Percentiles rank a stretch among this genome's conserved stretches.
Evolutionary conservation across 345 rosid species (phyloP).

Genomic region (Salix viminalis): DNA sequence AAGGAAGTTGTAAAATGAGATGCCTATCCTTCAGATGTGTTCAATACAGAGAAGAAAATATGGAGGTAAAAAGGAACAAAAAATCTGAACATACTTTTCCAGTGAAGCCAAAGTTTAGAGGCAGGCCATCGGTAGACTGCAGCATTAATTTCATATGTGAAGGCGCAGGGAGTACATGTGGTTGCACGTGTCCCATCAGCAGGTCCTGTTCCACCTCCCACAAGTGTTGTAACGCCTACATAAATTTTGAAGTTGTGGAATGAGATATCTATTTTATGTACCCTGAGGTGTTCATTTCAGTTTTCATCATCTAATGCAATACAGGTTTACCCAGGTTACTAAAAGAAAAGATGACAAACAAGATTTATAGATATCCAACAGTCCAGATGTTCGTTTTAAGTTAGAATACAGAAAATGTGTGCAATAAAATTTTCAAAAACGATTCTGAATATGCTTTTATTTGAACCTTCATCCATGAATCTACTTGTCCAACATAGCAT

Average conservation of each 20-base stretch:
- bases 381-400: background rate
- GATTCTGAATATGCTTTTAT: background rate
- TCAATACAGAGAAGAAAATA: background rate
- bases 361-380: background rate
- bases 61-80: background rate
- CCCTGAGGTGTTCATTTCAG: background rate
- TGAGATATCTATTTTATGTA: conserved; percentile 3
- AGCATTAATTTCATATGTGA: conserved; percentile 86
- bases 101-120: conserved; percentile 94
- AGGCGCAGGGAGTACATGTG: conserved; percentile 87
- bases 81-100: conserved; percentile 64
- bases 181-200: conserved; percentile 96
- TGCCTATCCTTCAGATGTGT: background rate
- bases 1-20: background rate
- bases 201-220: conserved; percentile 99
- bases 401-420: background rate
- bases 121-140: conserved; percentile 89
- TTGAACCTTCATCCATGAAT: background rate
- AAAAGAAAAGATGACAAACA: background rate
- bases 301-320: background rate
- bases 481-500: background rate
- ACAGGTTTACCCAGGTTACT: background rate
- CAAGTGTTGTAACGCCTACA: conserved; percentile 82
- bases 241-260: conserved; percentile 6
- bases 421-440: background rate